Conservation (phyloP, 2,329 filamentous ascomycete genomes). For the Mariannaea elegans region DNA sequence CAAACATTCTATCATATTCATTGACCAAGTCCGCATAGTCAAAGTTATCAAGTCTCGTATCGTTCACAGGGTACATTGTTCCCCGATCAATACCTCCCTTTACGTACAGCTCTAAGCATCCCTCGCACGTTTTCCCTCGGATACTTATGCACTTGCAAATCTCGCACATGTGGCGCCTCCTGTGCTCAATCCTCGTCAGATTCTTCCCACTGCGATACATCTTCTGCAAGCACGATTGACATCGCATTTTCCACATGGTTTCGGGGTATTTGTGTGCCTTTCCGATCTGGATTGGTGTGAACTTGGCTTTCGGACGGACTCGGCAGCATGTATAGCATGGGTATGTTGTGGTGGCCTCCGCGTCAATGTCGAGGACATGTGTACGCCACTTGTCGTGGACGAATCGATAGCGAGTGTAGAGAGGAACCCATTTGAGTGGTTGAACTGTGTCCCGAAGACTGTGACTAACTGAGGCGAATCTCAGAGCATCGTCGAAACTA, state of each 20-base stretch:
- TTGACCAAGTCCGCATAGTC: constrained; percentile 10
- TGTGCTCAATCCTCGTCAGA: constrained; percentile 14
- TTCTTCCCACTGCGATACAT: constrained; percentile 12
- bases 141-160: constrained; percentile 27
- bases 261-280: background rate
- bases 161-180: constrained; percentile 21
- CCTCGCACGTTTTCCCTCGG: constrained; percentile 16
- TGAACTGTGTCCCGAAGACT: constrained; percentile 16
- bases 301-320: constrained; percentile 10
- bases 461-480: constrained; percentile 11
- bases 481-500: constrained; percentile 15
- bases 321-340: constrained; percentile 32
- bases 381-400: constrained; percentile 24
- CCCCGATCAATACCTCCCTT: constrained; percentile 16
- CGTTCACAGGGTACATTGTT: background rate
- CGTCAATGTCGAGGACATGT: background rate
- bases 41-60: background rate
- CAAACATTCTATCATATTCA: constrained; percentile 17
- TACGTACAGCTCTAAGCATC: constrained; percentile 30
- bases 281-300: constrained; percentile 2
- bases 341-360: background rate
- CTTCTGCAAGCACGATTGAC: constrained; percentile 15
- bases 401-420: constrained; percentile 23
- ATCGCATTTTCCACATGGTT: constrained; percentile 28
- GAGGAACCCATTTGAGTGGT: constrained; percentile 20